Base-by-base conservation (phyloP, 1,284 basidiomycete species). In the Pterulicium gracile region DNA sequence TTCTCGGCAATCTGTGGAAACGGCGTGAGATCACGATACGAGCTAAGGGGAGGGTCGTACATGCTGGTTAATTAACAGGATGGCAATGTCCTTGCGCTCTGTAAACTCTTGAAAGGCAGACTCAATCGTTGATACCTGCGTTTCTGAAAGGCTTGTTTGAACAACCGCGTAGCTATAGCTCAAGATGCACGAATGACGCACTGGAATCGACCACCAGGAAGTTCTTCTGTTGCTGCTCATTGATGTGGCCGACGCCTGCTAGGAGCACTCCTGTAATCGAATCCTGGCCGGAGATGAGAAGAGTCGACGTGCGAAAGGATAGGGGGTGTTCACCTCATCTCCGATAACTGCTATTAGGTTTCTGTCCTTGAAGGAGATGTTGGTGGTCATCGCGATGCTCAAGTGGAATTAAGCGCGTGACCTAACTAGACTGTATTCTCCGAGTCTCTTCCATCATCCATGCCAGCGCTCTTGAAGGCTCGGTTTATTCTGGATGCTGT, bases 1-100 rank as follows among this genome's bases (percentile, higher is more conserved):
- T 89, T 91, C 69, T 98, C 96, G 43, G 93, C 93, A 56, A 97
- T 73, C 93, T 96, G 55, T 20, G 32, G n/a, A n/a, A 14, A 35
- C 10, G 23, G 44, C 42, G 43, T 52, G 47, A 46, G 18, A 46
- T 19, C 12, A 44, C 14, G 47, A 17, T 47, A 51, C 42, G 53
- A 45, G 42, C 46, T 27, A 22, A 52, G 45, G 27, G 18, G 24
- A 15, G 19, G 48, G 41, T 41, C 83, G 55, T 52, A 93, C 93
- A 70, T 97, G 92, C 62, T 98, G 93, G 70, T 97, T 98, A 59
- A 98, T 96, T 54, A 98, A 73, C 14, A 98, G 69, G 54, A 98
- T 96, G 27, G 93, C 93, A 51, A 97, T 85, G 58, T 98, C 94
- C 61, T 85, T 86, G 50, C 93, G 79, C 61, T 90, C 81, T 1